Evolutionary conservation across 495 filamentous ascomycete species (phyloP).

Genomic region (Cercophora samala): DNA sequence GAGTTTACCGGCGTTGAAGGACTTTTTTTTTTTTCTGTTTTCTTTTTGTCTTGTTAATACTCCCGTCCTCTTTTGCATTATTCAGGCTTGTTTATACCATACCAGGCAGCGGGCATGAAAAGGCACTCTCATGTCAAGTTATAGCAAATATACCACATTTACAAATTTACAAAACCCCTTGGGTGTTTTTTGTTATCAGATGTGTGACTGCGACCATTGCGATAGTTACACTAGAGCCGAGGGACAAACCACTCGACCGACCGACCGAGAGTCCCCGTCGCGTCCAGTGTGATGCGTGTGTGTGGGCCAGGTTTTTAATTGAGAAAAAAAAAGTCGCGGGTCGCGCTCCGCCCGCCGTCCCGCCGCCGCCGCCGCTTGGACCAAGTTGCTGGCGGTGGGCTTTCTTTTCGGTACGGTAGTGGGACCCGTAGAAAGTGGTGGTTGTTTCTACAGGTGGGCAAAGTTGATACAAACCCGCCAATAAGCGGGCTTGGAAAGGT

Average conservation of each 20-base stretch:
- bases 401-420: too few species aligned
- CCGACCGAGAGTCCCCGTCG: not conserved
- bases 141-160: too few species aligned
- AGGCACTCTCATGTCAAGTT: too few species aligned
- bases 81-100: not conserved
- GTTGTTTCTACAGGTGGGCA: constrained; percentile 18
- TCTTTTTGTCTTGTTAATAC: not conserved
- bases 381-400: not conserved
- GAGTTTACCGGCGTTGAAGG: not conserved
- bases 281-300: not conserved
- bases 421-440: constrained; percentile 23
- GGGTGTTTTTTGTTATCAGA: not conserved
- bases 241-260: too few species aligned
- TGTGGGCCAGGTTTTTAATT: constrained; percentile 6
- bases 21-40: not conserved
- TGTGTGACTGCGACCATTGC: not conserved
- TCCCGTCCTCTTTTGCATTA: not conserved
- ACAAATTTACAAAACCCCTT: too few species aligned
- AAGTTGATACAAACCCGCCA: not conserved
- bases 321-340: constrained; percentile 29
- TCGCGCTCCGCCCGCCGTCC: constrained; percentile 21
- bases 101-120: not conserved
- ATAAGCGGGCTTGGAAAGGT: not conserved
- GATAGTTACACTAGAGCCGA: not conserved
- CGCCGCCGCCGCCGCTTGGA: too few species aligned